Base-by-base conservation (phyloP, 352 stramenopile genomes). In the Pythium phragmiticola region DNA sequence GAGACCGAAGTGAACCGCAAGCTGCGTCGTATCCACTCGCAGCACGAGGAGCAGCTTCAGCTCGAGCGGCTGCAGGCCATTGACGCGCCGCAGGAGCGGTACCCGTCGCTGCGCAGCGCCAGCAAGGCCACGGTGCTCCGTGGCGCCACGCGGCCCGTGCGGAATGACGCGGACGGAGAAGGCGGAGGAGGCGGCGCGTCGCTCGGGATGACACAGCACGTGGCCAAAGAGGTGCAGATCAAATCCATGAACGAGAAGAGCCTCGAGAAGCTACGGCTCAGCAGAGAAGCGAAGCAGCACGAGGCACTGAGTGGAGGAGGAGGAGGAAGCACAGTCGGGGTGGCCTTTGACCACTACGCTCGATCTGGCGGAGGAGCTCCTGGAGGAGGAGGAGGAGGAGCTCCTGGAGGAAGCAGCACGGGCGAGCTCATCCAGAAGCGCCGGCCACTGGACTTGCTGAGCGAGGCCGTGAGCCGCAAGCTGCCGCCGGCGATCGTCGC, bases 161-260 rank as follows among this genome's bases (percentile, higher is more conserved):
- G 80, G n/a, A 88, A 89, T 17, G 85, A 93, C 50, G 77, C 77
- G 26, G 76, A 13, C 7, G 34, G 34, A 39, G 7, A 9, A 6
- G 34, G 0, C 7, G 34, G 34, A 39, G 34, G 34, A 39, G 34
- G 34, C 7, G 21, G 21, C 21, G 21, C 21, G 21, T 21, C 21
- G 21, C 21, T 21, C 21, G 34, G 34, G 7, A 39, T 39, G 34
- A 46, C 88, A 19, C 76, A 90, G 57, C 75, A 95, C 17, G 77
- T 92, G 14, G 89, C 96, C 19, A 89, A 93, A 62, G 82, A 96
- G 53, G 89, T 97, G 23, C 80, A 96, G 65, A 95, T 97, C 60
- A 96, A 96, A 65, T 84, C 92, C 21, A 87, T 95, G 49, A 92
- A 90, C 65, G 78, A 90, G 28, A 84, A 88, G 62, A 90, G 87